Base-by-base conservation (phyloP, 2,329 filamentous ascomycete genomes). In the Rhynchosporium graminicola region DNA sequence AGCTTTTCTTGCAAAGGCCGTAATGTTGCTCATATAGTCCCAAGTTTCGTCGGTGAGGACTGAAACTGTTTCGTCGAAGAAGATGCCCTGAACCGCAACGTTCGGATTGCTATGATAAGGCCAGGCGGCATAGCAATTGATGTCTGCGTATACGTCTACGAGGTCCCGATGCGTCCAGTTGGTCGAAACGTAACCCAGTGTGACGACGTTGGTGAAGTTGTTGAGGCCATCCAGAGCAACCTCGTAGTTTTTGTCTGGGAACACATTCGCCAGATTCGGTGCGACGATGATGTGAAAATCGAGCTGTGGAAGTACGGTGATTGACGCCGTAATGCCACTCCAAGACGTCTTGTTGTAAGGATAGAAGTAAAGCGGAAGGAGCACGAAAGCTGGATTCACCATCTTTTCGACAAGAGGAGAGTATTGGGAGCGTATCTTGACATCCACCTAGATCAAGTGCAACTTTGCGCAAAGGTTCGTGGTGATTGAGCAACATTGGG, bases 151-250 rank as follows among this genome's bases (percentile, higher is more conserved):
- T 15, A 80, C 74, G 3, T 69, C 69, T 3, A 69, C 57, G n/a
- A 74, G 62, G 52, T 72, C 65, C 20, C 74, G 66, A 1, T 64
- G 65, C 2, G 70, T 76, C 61, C 77, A 77, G 4, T 63, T 61
- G 1, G 76, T 78, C 6, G 72, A 71, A 31, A 79, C 74, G 63
- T 80, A 80, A 13, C 78, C 77, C 15, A 80, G 64, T 4, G 75
- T 72, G 0, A 72, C 67, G 12, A 77, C 74, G 13, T 72, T 76
- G 4, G 68, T 54, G 43, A 61, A 62, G 36, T 59, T 70, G 51
- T 69, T 70, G 33, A 70, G 40, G 1, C 48, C 59, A 40, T 61
- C 42, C 12, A 70, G 61, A n/a, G 63, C 64, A 47, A 51, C 56
- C 45, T 67, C 58, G 40, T 70, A 70, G 29, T 70, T 70, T 9